A percentile compares a stretch with the other conserved stretches of the same genome.
Conservation (phyloP, 192 early-diverging fungal species). For the Gigaspora rosea region DNA sequence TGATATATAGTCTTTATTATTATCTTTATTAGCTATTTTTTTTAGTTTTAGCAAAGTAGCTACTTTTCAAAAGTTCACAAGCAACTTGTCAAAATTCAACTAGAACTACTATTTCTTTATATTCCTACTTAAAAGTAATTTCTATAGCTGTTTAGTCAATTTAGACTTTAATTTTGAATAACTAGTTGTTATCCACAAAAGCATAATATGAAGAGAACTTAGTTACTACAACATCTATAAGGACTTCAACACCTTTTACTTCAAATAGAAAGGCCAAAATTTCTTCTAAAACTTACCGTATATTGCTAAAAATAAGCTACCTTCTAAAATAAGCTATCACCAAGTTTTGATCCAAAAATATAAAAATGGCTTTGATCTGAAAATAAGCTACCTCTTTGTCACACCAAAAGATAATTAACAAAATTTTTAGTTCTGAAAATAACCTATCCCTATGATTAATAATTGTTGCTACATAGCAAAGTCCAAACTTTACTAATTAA, state of each 20-base stretch:
- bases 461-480: too few species aligned
- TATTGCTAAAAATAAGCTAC: too few species aligned
- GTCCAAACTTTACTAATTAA: too few species aligned
- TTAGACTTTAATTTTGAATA: too few species aligned
- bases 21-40: neutral
- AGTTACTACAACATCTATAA: neutral
- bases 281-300: too few species aligned
- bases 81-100: neutral
- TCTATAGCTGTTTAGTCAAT: neutral
- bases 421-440: too few species aligned
- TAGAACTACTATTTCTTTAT: neutral
- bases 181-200: neutral
- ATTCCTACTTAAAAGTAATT: neutral
- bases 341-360: too few species aligned
- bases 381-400: too few species aligned
- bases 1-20: neutral
- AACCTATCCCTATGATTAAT: too few species aligned
- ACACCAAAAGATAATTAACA: too few species aligned
- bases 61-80: neutral
- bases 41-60: rapidly evolving
- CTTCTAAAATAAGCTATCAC: too few species aligned
- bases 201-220: neutral
- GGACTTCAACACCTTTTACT: neutral
- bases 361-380: too few species aligned
- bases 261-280: neutral